These are phyloP conservation scores for Elsinoe arachidis DNA, from an alignment of 2,329 filamentous ascomycete genomes.

Conservation along the genomic window DNA sequence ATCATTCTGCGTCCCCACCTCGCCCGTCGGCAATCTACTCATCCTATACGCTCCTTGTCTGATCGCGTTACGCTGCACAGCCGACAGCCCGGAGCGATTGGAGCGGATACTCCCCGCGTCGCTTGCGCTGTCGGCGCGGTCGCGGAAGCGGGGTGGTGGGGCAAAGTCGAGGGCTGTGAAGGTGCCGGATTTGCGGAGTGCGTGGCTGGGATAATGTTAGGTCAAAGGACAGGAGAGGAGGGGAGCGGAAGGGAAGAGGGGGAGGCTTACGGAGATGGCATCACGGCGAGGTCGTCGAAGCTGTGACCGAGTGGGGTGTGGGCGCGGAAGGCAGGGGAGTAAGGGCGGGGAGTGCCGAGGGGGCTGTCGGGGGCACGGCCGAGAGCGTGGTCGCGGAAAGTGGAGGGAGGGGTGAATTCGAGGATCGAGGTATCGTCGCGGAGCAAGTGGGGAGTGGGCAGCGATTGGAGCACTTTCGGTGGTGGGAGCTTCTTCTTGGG, in stretches of 20 bases:
- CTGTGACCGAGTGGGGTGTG: slow-evolving; percentile 73
- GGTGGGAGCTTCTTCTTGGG: slow-evolving; percentile 59
- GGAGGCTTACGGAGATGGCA: slow-evolving; percentile 80
- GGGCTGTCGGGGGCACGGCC: slow-evolving; percentile 57
- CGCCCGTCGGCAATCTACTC: slow-evolving; percentile 71
- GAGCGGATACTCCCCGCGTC: slow-evolving; percentile 50
- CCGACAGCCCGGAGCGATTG: slow-evolving; percentile 70
- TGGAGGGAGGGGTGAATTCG: slow-evolving; percentile 75
- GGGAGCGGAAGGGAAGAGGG: slow-evolving; percentile 24
- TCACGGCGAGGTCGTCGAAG: slow-evolving; percentile 74
- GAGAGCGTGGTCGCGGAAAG: slow-evolving; percentile 53
- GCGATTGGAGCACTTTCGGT: slow-evolving; percentile 60
- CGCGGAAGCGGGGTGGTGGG: slow-evolving; percentile 64
- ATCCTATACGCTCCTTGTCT: slow-evolving; percentile 78
- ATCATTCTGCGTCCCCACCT: slow-evolving; percentile 67
- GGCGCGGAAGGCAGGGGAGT: slow-evolving; percentile 61
- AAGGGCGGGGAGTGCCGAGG: slow-evolving; percentile 53
- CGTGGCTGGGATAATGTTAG: slow-evolving; percentile 43
- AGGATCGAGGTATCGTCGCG: slow-evolving; percentile 60
- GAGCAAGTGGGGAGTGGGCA: slow-evolving; percentile 80
- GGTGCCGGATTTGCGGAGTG: slow-evolving; percentile 66
- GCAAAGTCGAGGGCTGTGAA: slow-evolving; percentile 77
- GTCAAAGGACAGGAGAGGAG: slow-evolving; percentile 23
- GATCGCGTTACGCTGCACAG: slow-evolving; percentile 59
- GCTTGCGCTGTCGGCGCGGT: slow-evolving; percentile 41